phyloP scores from a whole-genome alignment of 2,329 filamentous ascomycete species.

The Aspergillus sp. region DNA sequence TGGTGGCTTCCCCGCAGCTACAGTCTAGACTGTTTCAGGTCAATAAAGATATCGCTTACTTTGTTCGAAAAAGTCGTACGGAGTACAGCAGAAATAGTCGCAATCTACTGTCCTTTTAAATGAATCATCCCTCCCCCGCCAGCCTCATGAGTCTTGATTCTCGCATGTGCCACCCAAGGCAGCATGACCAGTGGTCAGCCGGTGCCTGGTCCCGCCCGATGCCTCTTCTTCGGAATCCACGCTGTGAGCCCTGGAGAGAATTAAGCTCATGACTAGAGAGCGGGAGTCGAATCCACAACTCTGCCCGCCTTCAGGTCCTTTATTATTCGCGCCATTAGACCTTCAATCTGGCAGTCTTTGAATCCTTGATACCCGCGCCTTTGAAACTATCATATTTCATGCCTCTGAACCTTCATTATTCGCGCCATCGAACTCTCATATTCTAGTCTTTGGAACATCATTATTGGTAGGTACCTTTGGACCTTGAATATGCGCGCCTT shows the following conservation, averaged over 20 bases:
- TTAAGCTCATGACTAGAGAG: background rate
- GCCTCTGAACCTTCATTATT: too few relatives aligned
- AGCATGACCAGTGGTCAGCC: background rate
- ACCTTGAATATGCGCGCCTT: too few relatives aligned
- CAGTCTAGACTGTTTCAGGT: background rate
- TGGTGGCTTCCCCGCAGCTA: background rate
- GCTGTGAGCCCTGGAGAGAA: background rate
- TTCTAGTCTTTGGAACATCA: background rate
- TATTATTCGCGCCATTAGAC: too few relatives aligned
- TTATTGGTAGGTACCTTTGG: background rate
- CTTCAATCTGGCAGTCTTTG: too few relatives aligned
- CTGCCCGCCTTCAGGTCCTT: background rate
- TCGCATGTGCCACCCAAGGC: background rate
- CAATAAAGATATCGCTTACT: background rate
- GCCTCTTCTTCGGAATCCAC: background rate
- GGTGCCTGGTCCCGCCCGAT: background rate
- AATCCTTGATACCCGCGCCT: too few relatives aligned
- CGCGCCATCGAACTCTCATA: too few relatives aligned
- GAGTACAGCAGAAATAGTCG: background rate
- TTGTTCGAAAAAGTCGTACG: background rate
- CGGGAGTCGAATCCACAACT: background rate
- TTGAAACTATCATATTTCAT: too few relatives aligned
- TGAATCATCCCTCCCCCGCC: background rate
- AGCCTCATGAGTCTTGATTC: background rate
- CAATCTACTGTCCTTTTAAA: background rate